Percentiles rank a stretch among this genome's conserved stretches.
These are phyloP conservation scores for Phytophthora syringae DNA, from an alignment of 352 stramenopile genomes.

Conservation along the genomic window DNA sequence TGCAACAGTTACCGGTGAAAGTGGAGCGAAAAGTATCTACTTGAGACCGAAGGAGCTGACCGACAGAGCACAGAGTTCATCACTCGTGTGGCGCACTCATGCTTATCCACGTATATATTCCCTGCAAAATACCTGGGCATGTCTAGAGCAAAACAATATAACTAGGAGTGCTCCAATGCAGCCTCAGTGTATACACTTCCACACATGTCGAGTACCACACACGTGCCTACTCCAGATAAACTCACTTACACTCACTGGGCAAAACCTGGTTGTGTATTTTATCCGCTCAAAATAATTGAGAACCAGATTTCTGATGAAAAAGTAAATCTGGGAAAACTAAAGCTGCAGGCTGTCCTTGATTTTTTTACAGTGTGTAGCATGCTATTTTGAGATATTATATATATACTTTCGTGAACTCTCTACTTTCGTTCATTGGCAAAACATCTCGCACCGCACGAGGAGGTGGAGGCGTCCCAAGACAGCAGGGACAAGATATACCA, in stretches of 20 bases:
- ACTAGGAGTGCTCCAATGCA: neutral
- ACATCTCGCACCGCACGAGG: too few species aligned
- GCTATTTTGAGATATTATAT: too few species aligned
- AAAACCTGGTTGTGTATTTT: neutral
- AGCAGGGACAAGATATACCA: too few species aligned
- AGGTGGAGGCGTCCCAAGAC: too few species aligned
- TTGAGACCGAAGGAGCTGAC: neutral
- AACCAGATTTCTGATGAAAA: too few species aligned
- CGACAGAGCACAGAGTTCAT: neutral
- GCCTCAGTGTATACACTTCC: neutral
- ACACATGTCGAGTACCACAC: neutral
- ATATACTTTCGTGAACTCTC: too few species aligned
- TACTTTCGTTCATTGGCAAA: too few species aligned
- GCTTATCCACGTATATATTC: neutral
- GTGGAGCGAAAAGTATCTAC: slow-evolving; percentile 2
- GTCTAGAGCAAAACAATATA: neutral
- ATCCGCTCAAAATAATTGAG: neutral
- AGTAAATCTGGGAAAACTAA: slow-evolving; percentile 5
- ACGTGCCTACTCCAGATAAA: slow-evolving; percentile 1
- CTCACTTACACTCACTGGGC: too few species aligned
- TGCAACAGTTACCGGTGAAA: neutral
- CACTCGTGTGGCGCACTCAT: neutral
- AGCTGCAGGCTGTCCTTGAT: too few species aligned
- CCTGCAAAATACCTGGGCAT: slow-evolving; percentile 3
- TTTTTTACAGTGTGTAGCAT: too few species aligned